Conservation (phyloP, 225 moss, liverwort and hornwort species). For the Neckera pumila region DNA sequence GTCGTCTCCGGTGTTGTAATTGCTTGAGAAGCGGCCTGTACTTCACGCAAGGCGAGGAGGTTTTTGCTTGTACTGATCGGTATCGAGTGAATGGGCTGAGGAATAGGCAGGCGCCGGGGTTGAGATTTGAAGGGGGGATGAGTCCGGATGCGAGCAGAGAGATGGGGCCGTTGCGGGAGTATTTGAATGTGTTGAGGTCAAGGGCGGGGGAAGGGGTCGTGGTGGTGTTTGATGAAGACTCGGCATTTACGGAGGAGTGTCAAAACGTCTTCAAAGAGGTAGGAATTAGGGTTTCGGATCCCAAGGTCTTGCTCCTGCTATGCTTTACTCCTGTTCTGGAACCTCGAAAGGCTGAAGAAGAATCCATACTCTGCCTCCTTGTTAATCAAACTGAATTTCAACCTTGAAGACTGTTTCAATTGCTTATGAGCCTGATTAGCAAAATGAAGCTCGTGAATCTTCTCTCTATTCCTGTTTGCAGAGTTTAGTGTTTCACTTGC, state of each 20-base stretch:
- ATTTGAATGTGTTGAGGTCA: slow-evolving; percentile 12
- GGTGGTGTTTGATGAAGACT: slow-evolving; percentile 21
- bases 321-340: not conserved
- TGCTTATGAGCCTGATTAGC: not conserved
- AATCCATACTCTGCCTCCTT: not conserved
- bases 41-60: slow-evolving; percentile 21
- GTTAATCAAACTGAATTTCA: not conserved
- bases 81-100: slow-evolving; percentile 12
- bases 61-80: slow-evolving; percentile 37
- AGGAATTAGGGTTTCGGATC: not conserved
- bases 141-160: not conserved
- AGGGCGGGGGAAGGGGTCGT: slow-evolving; percentile 13
- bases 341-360: not conserved
- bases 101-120: not conserved
- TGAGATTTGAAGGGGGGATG: not conserved
- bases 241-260: slow-evolving; percentile 12
- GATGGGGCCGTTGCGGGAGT: slow-evolving; percentile 23
- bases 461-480: not conserved
- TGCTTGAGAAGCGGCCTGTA: slow-evolving; percentile 34
- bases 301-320: not conserved
- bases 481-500: not conserved
- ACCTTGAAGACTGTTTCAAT: not conserved
- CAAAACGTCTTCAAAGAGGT: slow-evolving; percentile 36
- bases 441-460: not conserved
- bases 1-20: slow-evolving; percentile 33